phyloP scores from a whole-genome alignment of 305 asterid genomes.

The Salvia sclarea region DNA sequence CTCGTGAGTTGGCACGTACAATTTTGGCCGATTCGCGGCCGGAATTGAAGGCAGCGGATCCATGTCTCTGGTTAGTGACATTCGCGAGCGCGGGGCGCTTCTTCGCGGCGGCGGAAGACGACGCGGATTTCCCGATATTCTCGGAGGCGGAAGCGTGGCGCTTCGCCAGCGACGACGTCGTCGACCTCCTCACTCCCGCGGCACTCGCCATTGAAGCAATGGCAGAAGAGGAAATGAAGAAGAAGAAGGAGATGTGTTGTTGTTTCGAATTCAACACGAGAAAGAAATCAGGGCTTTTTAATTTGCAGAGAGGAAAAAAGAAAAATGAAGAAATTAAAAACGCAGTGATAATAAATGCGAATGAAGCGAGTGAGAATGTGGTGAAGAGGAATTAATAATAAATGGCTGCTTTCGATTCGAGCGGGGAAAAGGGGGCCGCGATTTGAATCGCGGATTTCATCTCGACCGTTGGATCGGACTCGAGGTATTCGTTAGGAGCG shows the following conservation, averaged over 20 bases:
- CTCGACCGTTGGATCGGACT: conserved; percentile 56
- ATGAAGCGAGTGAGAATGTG: not conserved
- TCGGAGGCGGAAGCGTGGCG: conserved; percentile 66
- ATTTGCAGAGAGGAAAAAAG: not conserved
- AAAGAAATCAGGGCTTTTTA: conserved; percentile 20
- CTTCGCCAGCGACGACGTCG: conserved; percentile 67
- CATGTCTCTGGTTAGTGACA: conserved; percentile 62
- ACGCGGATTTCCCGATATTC: conserved; percentile 43
- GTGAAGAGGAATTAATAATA: conserved; percentile 11
- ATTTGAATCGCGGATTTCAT: conserved; percentile 52
- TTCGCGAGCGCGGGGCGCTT: conserved; percentile 84
- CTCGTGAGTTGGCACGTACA: conserved; percentile 41
- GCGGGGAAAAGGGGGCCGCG: conserved; percentile 32
- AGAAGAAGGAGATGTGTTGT: no score
- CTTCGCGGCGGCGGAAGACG: conserved; percentile 51
- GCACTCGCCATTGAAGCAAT: conserved; percentile 55
- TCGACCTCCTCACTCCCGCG: conserved; percentile 60
- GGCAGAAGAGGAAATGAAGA: conserved; percentile 1
- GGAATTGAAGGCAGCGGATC: conserved; percentile 25
- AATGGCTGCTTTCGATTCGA: conserved; percentile 52
- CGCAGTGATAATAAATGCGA: not conserved
- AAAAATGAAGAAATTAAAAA: not conserved
- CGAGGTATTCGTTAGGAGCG: conserved; percentile 79
- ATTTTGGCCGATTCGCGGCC: conserved; percentile 54
- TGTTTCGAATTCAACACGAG: not conserved